A percentile compares a stretch with the other conserved stretches of the same genome.
phyloP scores from a whole-genome alignment of 345 rosid genomes.

The Lenwebbia sp. region DNA sequence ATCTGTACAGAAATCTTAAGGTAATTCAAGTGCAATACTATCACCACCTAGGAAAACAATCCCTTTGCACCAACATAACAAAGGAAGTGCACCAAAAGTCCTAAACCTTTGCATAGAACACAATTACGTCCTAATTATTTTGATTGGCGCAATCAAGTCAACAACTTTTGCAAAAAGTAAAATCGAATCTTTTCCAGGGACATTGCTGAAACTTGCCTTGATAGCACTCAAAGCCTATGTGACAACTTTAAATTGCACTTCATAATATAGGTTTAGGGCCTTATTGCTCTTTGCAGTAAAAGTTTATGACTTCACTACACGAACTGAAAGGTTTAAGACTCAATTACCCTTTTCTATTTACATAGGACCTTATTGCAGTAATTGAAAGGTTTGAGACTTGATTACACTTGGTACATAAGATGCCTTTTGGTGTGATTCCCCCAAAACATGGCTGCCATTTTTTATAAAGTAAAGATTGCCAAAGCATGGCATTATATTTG shows the following conservation, averaged over 20 bases:
- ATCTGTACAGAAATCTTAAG: background rate
- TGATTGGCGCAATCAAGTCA: background rate
- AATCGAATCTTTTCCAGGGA: background rate
- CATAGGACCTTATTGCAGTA: background rate
- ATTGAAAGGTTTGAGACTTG: background rate
- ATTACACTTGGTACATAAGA: fast-evolving
- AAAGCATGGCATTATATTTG: too few species aligned
- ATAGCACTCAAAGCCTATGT: background rate
- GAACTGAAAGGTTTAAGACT: background rate
- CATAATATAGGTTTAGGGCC: background rate
- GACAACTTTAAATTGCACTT: background rate
- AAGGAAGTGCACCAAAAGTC: background rate
- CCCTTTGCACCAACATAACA: background rate
- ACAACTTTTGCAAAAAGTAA: background rate
- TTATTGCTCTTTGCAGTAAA: fast-evolving
- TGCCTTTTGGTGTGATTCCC: background rate
- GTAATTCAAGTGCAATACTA: background rate
- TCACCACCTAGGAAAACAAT: background rate
- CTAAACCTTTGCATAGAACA: background rate
- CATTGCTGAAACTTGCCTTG: background rate
- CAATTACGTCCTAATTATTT: background rate
- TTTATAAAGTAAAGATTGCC: background rate
- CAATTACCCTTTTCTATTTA: background rate
- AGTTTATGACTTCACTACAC: background rate
- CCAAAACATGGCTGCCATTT: background rate